Conservation (phyloP, 352 stramenopile species). For the Phytophthora tubulina region DNA sequence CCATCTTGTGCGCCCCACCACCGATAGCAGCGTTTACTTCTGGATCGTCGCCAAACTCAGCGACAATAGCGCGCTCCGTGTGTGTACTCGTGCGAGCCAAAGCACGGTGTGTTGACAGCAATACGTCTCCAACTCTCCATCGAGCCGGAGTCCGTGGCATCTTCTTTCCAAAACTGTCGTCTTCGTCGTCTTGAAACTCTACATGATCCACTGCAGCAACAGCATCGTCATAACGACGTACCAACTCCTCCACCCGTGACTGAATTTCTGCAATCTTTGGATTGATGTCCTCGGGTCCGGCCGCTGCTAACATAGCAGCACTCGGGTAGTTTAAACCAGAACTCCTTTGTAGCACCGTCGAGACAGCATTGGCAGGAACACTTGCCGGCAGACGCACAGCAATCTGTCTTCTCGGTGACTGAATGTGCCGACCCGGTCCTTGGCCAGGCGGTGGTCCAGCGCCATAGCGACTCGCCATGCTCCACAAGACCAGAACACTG, state of each 20-base stretch:
- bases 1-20: conserved; percentile 47
- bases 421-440: conserved; percentile 15
- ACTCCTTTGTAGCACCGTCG: neutral
- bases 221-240: conserved; percentile 71
- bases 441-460: conserved; percentile 23
- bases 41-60: conserved; percentile 64
- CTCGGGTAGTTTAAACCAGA: conserved; percentile 17
- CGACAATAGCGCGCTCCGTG: conserved; percentile 59
- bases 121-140: conserved; percentile 73
- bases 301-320: conserved; percentile 22
- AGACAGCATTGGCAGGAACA: conserved; percentile 3
- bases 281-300: conserved; percentile 28
- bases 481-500: conserved; percentile 1
- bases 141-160: conserved; percentile 42
- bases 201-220: conserved; percentile 28
- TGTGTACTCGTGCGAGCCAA: conserved; percentile 65
- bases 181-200: conserved; percentile 41
- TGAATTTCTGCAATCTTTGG: conserved; percentile 75
- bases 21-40: conserved; percentile 57
- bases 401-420: conserved; percentile 31
- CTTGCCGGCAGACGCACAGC: conserved; percentile 22
- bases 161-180: conserved; percentile 36
- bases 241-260: conserved; percentile 71
- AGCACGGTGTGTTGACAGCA: conserved; percentile 70
- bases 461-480: conserved; percentile 30